Base-by-base conservation (phyloP, 352 stramenopile species). In the Phytophthora parvispora region DNA sequence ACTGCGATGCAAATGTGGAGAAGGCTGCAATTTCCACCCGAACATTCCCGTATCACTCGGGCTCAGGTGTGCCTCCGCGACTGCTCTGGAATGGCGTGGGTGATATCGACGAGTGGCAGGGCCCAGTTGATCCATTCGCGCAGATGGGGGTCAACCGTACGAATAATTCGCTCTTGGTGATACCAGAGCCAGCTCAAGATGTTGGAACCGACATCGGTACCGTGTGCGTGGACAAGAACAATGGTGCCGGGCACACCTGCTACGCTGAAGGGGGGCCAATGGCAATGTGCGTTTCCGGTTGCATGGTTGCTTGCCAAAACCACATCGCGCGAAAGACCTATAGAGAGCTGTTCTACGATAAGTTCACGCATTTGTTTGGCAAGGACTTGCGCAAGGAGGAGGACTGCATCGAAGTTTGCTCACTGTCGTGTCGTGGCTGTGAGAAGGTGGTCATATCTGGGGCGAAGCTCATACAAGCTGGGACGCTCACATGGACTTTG, bases 341-440 rank as follows among this genome's bases (percentile, higher is more conserved):
- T 64, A 67, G 74, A 5, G 49, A 73, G n/a, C 49, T 60, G 18
- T 75, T 93, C 15, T 83, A 83, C 50, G 29, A 45, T 13, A 38
- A 82, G 56, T 94, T 93, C 43, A 73, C 67, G 32, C 83, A 91
- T 60, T 60, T 94, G 12, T 93, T 94, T 53, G 85, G 87, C 58
- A 90, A 92, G 52, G 72, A 92, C 40, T 66, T 94, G 52, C 56
- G 52, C 5, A 80, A 81, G n/a, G 81, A 93, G 25, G 87, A 94
- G 56, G 87, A 91, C 56, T 94, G 87, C 51, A 77, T 93, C 20
- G 87, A 93, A 50, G 60, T 69, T 20, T 94, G 87, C 28, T 67
- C 82, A 7, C 60, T 83, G 4, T 82, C 80, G 22, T 94, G 84
- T 42, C 84, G 80, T n/a, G 84, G 78, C 0, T 94, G 87, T 58